Percentiles rank a stretch among this genome's conserved stretches.
These are phyloP conservation scores for Bullera alba DNA, from an alignment of 768 basidiomycete species.

Conservation along the genomic window DNA sequence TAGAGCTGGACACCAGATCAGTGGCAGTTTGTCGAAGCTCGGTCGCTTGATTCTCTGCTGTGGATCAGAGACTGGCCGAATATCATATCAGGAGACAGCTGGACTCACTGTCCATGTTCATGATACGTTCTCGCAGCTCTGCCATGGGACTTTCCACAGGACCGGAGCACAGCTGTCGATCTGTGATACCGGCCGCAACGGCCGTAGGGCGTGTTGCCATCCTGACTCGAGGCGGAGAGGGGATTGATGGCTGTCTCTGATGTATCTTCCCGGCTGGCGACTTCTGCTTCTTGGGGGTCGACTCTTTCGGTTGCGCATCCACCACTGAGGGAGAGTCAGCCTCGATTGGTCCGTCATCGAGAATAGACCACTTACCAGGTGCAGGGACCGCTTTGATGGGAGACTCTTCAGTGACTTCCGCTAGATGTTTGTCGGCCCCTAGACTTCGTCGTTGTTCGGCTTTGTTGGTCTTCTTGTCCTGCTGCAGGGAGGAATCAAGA, in stretches of 20 bases:
- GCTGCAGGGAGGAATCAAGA: slow-evolving; percentile 10
- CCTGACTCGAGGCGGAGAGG: neutral
- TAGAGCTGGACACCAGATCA: neutral
- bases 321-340: neutral
- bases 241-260: neutral
- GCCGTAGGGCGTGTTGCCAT: neutral
- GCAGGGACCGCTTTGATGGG: neutral
- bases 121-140: slow-evolving; percentile 19
- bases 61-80: too few species aligned
- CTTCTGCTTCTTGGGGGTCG: too few species aligned
- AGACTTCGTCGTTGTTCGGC: slow-evolving; percentile 19
- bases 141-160: slow-evolving; percentile 16
- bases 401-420: slow-evolving; percentile 10
- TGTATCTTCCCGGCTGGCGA: too few species aligned
- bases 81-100: too few species aligned
- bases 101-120: slow-evolving; percentile 20
- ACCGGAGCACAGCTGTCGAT: neutral
- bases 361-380: too few species aligned
- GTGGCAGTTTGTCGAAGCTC: neutral
- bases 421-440: slow-evolving; percentile 11
- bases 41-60: neutral
- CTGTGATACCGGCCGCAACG: slow-evolving; percentile 1
- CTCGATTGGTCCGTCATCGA: too few species aligned
- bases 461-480: slow-evolving; percentile 6
- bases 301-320: neutral